Evolutionary conservation across 225 moss, liverwort and hornwort species (phyloP), one percentile per base, ranked within the genome.

Genomic region (Lunularia cruciata): DNA sequence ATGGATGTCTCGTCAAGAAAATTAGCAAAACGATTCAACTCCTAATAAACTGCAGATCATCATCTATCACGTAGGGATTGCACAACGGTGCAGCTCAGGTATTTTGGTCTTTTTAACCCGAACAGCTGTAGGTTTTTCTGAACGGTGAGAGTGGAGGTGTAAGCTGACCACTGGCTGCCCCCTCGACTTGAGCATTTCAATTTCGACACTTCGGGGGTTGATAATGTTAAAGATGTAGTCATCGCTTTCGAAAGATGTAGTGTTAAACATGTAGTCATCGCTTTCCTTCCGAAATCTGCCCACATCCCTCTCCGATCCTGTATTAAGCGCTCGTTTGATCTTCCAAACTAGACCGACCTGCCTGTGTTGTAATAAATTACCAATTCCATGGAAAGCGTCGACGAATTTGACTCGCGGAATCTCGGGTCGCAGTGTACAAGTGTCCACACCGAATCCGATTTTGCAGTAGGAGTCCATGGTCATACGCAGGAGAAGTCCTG

Each of bases 391-490:
- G 23, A 81, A 86, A 65, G 77, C 72, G 48, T 65, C 27, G 23
- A 72, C 71, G 27, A 86, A 76, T 3, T 70, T 38, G 14, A 76
- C 53, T 0, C 57, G 1, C 11, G 78, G 83, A 74, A 85, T 61
- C 0, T 47, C 16, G 3, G 85, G 76, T 16, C 72, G 38, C 74
- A 88, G 60, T 30, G 63, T 66, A 0, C 75, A 67, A 16, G 72
- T 49, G 26, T 86, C 84, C 67, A 79, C 77, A 36, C 86, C 86
- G 10, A 83, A 88, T 19, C 76, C 75, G 23, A 76, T 71, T 43
- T 77, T 74, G 25, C 78, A 77, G 14, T 77, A 78, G 15, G 83
- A 83, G 57, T 88, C 86, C 75, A 86, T 49, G 18, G 88, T 86
- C 85, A 79, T 83, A 16, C 86, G 83, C 7, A 77, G 46, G 16